Evolutionary conservation across 306 rosid species (phyloP), one percentile per base, ranked within the genome.

Genomic region (Aeschynomene evenia): DNA sequence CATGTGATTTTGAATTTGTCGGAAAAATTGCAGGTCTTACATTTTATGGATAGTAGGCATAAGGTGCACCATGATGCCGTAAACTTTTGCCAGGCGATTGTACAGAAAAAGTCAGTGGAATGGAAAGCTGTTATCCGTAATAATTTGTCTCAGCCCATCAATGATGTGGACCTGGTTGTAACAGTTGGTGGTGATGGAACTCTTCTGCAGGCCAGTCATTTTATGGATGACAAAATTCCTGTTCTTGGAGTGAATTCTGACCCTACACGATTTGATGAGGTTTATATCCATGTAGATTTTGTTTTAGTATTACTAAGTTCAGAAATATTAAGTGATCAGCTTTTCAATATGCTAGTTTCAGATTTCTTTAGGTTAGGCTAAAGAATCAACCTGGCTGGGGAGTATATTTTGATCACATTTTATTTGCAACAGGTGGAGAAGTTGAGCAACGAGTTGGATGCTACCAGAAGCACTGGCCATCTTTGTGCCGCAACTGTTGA

Each of bases 121-220:
- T 90, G 98, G 97, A 82, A 84, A 72, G 72, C 95, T 54, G 36
- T 88, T 29, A 6, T 9, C 13, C 92, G 88, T 54, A 72, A 68
- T 26, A 54, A 80, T 72, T 74, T 88, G 63, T 76, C 84, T 9
- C 74, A 78, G 77, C 89, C 89, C 54, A 88, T 94, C 77, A 80
- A 40, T 52, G 78, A 88, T 55, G 89, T 94, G 53, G 98, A 94
- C 71, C 71, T 94, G 70, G 91, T 94, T 68, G 82, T 90, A 37
- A 80, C 98, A 28, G 69, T 94, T 74, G 98, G 98, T 46, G 98
- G 97, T 26, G 98, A 88, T 81, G 98, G 98, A 63, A 88, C 98
- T 34, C 88, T 94, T 69, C 71, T 94, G 66, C 96, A 85, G 68
- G 95, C 95, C 31, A 88, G 96, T 77, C 92, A 94, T 90, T 88